These are phyloP conservation scores for Dryas alaskensis DNA, from an alignment of 306 rosid genomes.

Conservation along the genomic window DNA sequence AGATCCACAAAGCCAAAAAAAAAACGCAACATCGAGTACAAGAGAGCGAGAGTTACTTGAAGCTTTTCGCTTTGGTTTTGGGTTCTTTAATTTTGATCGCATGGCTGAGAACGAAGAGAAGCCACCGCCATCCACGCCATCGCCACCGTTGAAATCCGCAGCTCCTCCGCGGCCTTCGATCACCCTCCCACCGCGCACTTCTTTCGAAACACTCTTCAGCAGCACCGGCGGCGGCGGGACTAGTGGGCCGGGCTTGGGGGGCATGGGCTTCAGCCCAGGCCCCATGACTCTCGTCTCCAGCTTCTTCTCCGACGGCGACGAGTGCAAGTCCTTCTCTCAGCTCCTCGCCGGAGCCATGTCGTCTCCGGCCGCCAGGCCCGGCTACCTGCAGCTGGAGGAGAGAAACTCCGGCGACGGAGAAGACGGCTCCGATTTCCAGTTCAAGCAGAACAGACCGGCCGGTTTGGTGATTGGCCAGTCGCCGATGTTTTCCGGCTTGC, in stretches of 20 bases:
- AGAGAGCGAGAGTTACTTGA: background rate
- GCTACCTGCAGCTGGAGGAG: slow-evolving; percentile 23
- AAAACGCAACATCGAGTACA: too few species aligned
- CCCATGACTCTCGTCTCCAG: slow-evolving; percentile 76
- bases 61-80: background rate
- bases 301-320: slow-evolving; percentile 56
- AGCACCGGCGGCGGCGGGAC: slow-evolving; percentile 22
- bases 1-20: slow-evolving; percentile 39
- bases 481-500: slow-evolving; percentile 31
- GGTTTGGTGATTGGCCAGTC: slow-evolving; percentile 27
- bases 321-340: slow-evolving; percentile 74
- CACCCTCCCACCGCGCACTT: slow-evolving; percentile 56
- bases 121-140: slow-evolving; percentile 20
- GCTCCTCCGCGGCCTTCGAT: slow-evolving; percentile 43
- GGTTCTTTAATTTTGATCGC: slow-evolving; percentile 8
- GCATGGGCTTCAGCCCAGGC: slow-evolving; percentile 67
- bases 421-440: slow-evolving; percentile 21
- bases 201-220: slow-evolving; percentile 53
- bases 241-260: slow-evolving; percentile 28
- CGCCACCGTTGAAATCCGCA: slow-evolving; percentile 29
- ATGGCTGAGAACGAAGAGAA: slow-evolving; percentile 46
- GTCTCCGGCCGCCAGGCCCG: slow-evolving; percentile 40
- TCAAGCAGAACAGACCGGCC: slow-evolving; percentile 28
- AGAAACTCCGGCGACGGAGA: slow-evolving; percentile 20
- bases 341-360: slow-evolving; percentile 75